Base-by-base conservation (phyloP, 768 basidiomycete species). In the Lactarius indigo region DNA sequence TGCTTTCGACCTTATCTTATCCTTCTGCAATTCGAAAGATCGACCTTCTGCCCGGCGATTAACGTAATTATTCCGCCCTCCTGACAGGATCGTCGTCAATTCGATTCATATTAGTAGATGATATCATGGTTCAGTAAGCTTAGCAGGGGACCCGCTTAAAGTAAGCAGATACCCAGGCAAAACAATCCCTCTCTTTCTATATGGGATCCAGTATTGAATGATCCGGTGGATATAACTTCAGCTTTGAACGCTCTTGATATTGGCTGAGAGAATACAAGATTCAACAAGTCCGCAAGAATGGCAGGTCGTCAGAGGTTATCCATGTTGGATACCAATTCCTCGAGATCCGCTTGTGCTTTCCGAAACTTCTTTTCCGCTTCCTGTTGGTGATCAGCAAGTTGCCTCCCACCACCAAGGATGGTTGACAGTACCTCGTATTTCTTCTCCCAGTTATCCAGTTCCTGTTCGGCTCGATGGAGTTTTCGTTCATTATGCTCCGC, bases 251-350 rank as follows among this genome's bases (percentile, higher is more conserved):
- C 23, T 44, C 15, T 10, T 28, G 12, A 41, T 33, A 61, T 23
- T 17, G 28, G 59, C 31, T 1, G 18, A 61, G 20, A 35, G 13
- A 26, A 37, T 17, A 61, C 23, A 1, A 12, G 17, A 41, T 18
- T 18, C 59, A n/a, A 42, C 30, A 20, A 44, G 33, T 50, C 47
- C 23, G 18, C 5, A 37, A 39, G 13, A 52, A 30, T 59, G 28
- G 42, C 62, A 44, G 23, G 54, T 12, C 20, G 47, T 67, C n/a
- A 68, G 52, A 68, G 66, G 42, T 47, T 68, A 54, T 68, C 66
- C 66, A 68, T 68, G 33, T 60, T 68, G 17, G 57, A 26, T 37
- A 68, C 54, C 26, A 68, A 52, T 2, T 64, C 66, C n/a, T 68
- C 62, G 18, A 68, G 66, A 3, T 68, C 66, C 57, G 26, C 20